Evolutionary conservation across 164 flowering plant species (phyloP).

Genomic region (Magnolia sinica): DNA sequence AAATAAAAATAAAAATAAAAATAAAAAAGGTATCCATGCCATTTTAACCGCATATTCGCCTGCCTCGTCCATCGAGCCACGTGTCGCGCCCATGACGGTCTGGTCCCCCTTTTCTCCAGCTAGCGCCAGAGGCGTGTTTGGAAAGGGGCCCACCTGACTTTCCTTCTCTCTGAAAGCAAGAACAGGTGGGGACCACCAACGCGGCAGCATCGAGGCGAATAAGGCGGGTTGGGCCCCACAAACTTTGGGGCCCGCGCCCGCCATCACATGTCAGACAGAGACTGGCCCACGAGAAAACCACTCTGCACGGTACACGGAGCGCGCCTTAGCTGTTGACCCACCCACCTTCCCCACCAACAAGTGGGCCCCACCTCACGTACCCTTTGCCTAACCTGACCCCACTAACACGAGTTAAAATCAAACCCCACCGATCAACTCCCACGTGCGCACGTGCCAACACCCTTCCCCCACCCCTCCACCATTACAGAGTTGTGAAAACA

Average conservation of each 20-base stretch:
- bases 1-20: not conserved
- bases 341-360: constrained; percentile 1
- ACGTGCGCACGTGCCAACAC: constrained; percentile 2
- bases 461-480: not conserved
- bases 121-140: constrained; percentile 6
- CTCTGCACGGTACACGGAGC: constrained; percentile 7
- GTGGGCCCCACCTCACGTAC: constrained; percentile 2
- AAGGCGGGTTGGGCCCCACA: not conserved
- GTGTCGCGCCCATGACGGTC: not conserved
- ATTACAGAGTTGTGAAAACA: too few relatives aligned
- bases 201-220: not conserved
- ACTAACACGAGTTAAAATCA: not conserved
- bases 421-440: not conserved
- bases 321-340: constrained; percentile 6
- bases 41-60: not conserved
- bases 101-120: not conserved
- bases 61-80: not conserved
- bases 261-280: constrained; percentile 2
- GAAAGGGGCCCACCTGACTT: not conserved
- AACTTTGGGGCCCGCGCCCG: constrained; percentile 3
- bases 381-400: constrained; percentile 12
- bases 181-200: constrained; percentile 1
- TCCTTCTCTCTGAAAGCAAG: not conserved
- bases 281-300: constrained; percentile 1
- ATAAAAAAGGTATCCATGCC: not conserved